Evolutionary conservation across 495 filamentous ascomycete genomes (phyloP), one percentile per base, ranked within the genome.

Genomic region (Xylaria grammica): DNA sequence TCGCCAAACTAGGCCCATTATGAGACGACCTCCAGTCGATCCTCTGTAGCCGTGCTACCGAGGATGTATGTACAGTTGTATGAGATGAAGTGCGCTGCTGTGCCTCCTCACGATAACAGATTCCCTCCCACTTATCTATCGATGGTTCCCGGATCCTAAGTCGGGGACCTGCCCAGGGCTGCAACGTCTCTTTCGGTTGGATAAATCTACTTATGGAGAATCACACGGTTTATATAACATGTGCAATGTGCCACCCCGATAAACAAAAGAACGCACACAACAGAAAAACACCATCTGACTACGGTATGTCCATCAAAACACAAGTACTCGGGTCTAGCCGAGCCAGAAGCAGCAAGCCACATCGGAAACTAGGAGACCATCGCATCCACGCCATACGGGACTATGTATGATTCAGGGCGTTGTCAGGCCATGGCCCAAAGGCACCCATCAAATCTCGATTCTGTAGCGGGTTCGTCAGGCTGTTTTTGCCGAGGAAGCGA

Each of bases 1-100:
- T 36, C 40, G 56, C 40, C 56, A 48, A 45, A 32, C 26, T 11
- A n/a, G 0, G 49, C 24, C 5, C 38, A 29, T 22, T 58, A 58
- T 48, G 40, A 59, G 56, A 59, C 36, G 56, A 48, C 22, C 34
- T 32, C 40, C 42, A 5, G 56, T 59, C 29, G 56, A 59, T 59
- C 56, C 13, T 24, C 5, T n/a, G 42, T 49, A 24, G 45, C 15
- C n/a, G 45, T 22, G 4, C 20, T 3, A 44, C 6, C 15, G 17
- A n/a, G 7, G 8, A 44, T n/a, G 40, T 44, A n/a, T 13, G 17
- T 44, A 36, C 32, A 36, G 32, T 11, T 36, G 32, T 36, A 36
- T 11, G 11, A 36, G 32, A 42, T 32, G 20, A 30, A 19, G 32
- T 22, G 32, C 30, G 6, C 53, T 56, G 34, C 24, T 57, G 54